These are phyloP conservation scores for Trichomonas vaginalis DNA, from an alignment of 208 protist species.

Conservation along the genomic window DNA sequence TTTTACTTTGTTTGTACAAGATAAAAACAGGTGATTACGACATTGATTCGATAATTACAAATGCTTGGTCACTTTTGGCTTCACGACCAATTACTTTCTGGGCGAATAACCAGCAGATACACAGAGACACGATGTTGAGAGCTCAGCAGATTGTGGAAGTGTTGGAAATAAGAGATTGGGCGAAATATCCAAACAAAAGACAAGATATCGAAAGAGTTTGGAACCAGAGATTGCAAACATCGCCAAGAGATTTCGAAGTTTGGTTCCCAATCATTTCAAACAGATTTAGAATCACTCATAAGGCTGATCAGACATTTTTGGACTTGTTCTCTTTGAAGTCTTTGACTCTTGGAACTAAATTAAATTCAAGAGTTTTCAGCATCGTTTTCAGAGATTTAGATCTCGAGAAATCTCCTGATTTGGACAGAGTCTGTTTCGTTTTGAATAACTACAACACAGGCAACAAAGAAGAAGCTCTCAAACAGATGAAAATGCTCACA, in stretches of 20 bases:
- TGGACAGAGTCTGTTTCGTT: not conserved
- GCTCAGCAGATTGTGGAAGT: not conserved
- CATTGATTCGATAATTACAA: not conserved
- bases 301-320: not conserved
- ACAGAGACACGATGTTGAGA: not conserved
- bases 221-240: not conserved
- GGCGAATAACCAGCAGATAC: not conserved
- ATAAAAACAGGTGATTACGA: not conserved
- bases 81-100: not conserved
- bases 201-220: not conserved
- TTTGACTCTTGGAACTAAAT: not conserved
- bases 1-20: not conserved
- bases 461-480: not conserved
- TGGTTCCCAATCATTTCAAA: not conserved
- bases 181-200: not conserved
- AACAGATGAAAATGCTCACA: not conserved
- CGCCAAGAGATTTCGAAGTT: not conserved
- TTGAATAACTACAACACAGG: not conserved
- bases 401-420: not conserved
- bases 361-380: not conserved
- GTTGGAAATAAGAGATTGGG: not conserved
- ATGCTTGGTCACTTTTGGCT: not conserved
- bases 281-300: not conserved
- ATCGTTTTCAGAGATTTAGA: not conserved
- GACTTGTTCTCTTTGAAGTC: not conserved